Percentiles rank a stretch among this genome's conserved stretches.
Evolutionary conservation across 257 asterid species (phyloP).

Genomic region (Nicotiana attenuata): DNA sequence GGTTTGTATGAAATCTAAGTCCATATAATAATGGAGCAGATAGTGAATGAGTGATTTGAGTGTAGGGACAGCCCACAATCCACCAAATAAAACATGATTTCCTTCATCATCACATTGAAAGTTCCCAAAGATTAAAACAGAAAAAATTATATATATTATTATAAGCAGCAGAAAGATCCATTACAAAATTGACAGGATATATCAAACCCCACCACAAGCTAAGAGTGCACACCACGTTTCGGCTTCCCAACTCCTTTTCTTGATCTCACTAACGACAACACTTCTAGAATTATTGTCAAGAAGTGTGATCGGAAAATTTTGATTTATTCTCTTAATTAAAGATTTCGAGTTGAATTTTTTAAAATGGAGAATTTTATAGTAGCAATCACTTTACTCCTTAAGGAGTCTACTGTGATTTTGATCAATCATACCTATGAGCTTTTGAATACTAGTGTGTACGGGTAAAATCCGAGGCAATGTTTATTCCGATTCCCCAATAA

Average conservation of each 20-base stretch:
- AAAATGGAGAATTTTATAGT: no score
- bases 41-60: slow-evolving; percentile 24
- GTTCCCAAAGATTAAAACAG: slow-evolving; percentile 6
- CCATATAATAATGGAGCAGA: slow-evolving; percentile 43
- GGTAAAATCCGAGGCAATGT: no score
- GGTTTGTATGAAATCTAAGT: slow-evolving; percentile 35
- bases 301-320: no score
- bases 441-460: no score
- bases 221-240: slow-evolving; percentile 42
- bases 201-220: slow-evolving; percentile 17
- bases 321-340: no score
- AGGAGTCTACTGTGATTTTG: no score
- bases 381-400: no score
- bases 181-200: slow-evolving; percentile 11
- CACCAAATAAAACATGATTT: slow-evolving; percentile 31
- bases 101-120: slow-evolving; percentile 21
- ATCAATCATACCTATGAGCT: no score
- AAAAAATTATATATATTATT: not conserved
- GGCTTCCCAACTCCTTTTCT: slow-evolving; percentile 36
- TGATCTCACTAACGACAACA: slow-evolving; percentile 6
- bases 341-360: no score
- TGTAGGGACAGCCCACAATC: slow-evolving; percentile 44
- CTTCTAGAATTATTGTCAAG: no score
- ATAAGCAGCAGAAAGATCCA: not conserved
- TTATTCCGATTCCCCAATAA: no score